Conservation (phyloP, 2,329 filamentous ascomycete genomes). For the Cladosporium cucumerinum region DNA sequence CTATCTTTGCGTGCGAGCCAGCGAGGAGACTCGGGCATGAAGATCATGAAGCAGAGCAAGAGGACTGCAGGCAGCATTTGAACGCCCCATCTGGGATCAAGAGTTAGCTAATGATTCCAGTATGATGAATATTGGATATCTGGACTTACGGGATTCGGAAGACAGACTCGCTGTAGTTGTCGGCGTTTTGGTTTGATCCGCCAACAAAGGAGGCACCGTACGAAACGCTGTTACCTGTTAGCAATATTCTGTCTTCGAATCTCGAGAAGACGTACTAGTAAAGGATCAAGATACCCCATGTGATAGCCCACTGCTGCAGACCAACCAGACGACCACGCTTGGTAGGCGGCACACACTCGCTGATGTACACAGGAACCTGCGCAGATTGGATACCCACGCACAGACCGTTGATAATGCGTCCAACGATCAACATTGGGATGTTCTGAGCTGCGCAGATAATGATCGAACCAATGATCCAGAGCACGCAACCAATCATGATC, state of each 20-base stretch:
- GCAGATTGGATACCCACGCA: slow-evolving; percentile 69
- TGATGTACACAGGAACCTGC: slow-evolving; percentile 63
- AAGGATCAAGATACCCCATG: slow-evolving; percentile 62
- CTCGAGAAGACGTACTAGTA: slow-evolving; percentile 44
- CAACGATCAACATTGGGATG: slow-evolving; percentile 65
- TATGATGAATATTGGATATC: neutral
- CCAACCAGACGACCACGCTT: slow-evolving; percentile 64
- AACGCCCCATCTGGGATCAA: slow-evolving; percentile 44
- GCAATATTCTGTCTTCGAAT: neutral
- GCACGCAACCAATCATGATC: slow-evolving; percentile 48
- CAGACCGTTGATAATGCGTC: slow-evolving; percentile 66
- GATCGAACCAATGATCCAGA: slow-evolving; percentile 52
- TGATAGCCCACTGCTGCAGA: slow-evolving; percentile 70
- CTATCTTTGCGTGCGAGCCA: slow-evolving; percentile 46
- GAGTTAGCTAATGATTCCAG: slow-evolving; percentile 27
- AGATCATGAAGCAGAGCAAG: slow-evolving; percentile 40
- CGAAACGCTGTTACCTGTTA: slow-evolving; percentile 42
- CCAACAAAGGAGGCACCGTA: slow-evolving; percentile 61
- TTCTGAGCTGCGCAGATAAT: slow-evolving; percentile 62
- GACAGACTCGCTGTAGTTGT: slow-evolving; percentile 29
- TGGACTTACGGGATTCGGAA: slow-evolving; percentile 51
- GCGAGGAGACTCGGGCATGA: slow-evolving; percentile 43
- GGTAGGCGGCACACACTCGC: slow-evolving; percentile 57
- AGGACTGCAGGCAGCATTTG: slow-evolving; percentile 42
- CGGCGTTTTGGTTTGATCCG: slow-evolving; percentile 31